Conservation (phyloP, 768 basidiomycete genomes). For the Rhizopogon sp. region DNA sequence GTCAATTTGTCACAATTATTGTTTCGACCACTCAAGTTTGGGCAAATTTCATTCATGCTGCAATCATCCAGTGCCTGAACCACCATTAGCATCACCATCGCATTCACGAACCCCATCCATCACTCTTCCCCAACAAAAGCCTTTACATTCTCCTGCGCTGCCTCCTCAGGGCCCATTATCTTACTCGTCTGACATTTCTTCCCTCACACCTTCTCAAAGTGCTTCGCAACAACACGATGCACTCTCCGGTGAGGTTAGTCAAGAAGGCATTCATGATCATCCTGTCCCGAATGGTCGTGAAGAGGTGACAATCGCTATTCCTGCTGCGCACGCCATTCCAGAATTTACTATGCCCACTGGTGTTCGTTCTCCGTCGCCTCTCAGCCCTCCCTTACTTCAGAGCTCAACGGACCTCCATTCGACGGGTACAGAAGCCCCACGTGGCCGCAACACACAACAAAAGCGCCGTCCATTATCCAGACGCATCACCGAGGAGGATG, state of each 20-base stretch:
- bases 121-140: slow-evolving; percentile 1
- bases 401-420: background rate
- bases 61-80: background rate
- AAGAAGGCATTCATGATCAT: slow-evolving; percentile 11
- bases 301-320: slow-evolving; percentile 15
- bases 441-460: slow-evolving; percentile 3
- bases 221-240: slow-evolving; percentile 48
- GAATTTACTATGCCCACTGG: slow-evolving; percentile 22
- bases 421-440: background rate
- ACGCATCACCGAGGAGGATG: slow-evolving; percentile 21
- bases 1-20: background rate
- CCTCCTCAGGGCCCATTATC: slow-evolving; percentile 16
- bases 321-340: slow-evolving; percentile 23
- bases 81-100: background rate
- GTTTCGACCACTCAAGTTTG: no score
- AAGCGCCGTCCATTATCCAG: slow-evolving; percentile 18
- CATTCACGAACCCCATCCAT: background rate
- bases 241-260: slow-evolving; percentile 14
- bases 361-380: slow-evolving; percentile 2
- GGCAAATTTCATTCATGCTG: background rate
- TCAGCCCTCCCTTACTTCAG: background rate
- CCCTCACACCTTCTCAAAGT: slow-evolving; percentile 71
- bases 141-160: slow-evolving; percentile 5
- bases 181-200: slow-evolving; percentile 51
- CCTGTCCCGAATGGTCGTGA: background rate